These are phyloP conservation scores for Hericium coralloides DNA, from an alignment of 768 basidiomycete species.

Conservation along the genomic window DNA sequence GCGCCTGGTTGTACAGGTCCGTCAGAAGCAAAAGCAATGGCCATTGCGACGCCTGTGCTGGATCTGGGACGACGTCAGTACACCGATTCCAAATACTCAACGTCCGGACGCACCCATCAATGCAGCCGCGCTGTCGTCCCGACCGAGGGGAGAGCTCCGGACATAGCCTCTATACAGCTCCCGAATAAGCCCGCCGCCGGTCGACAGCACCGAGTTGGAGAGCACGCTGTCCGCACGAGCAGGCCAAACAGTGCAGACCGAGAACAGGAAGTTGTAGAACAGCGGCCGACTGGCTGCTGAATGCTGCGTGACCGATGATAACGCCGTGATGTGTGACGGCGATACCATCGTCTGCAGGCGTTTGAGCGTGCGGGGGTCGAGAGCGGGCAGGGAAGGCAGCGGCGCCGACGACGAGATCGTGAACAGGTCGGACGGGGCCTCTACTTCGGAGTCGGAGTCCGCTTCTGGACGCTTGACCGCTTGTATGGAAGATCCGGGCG, in stretches of 20 bases:
- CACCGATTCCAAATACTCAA: neutral
- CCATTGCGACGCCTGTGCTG: slow-evolving; percentile 41
- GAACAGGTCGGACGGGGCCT: slow-evolving; percentile 26
- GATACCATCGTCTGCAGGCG: slow-evolving; percentile 53
- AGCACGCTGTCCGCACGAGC: slow-evolving; percentile 48
- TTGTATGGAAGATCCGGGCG: slow-evolving; percentile 5
- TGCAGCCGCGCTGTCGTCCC: slow-evolving; percentile 33
- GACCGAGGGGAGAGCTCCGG: slow-evolving; percentile 51
- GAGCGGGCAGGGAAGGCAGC: slow-evolving; percentile 24
- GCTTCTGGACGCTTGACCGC: slow-evolving; percentile 2
- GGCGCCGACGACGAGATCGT: slow-evolving; percentile 29
- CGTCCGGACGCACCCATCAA: slow-evolving; percentile 30
- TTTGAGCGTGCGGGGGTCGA: slow-evolving; percentile 53
- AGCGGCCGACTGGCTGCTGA: slow-evolving; percentile 31
- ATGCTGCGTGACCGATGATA: slow-evolving; percentile 39
- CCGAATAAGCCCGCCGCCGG: slow-evolving; percentile 56
- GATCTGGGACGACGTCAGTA: slow-evolving; percentile 26
- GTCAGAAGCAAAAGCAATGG: slow-evolving; percentile 67
- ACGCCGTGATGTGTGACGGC: slow-evolving; percentile 40
- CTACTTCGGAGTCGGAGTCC: slow-evolving; percentile 17
- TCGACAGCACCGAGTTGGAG: slow-evolving; percentile 38
- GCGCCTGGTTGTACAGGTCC: slow-evolving; percentile 74
- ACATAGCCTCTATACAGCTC: slow-evolving; percentile 69
- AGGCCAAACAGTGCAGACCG: slow-evolving; percentile 55
- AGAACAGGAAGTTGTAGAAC: slow-evolving; percentile 50